Conservation (phyloP, 345 rosid species). For the Camelina laxa region DNA sequence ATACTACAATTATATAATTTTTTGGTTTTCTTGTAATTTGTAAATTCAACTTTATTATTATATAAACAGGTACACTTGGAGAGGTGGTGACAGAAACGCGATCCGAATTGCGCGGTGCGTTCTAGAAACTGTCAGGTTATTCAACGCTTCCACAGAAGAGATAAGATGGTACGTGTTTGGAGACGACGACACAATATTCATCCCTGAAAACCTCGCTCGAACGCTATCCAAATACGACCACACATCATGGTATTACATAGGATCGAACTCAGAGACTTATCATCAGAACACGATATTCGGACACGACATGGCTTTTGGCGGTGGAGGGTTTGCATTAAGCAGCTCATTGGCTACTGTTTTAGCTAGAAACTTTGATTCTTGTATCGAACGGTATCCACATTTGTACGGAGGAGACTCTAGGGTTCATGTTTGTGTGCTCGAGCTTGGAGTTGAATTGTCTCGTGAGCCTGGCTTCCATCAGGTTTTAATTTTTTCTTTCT, state of each 20-base stretch:
- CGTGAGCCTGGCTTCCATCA: conserved; percentile 94
- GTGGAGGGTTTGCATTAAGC: conserved; percentile 86
- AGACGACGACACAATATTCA: conserved; percentile 78
- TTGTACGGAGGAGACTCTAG: conserved; percentile 85
- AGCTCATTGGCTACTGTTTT: conserved; percentile 71
- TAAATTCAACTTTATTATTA: neutral
- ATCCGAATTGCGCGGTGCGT: conserved; percentile 77
- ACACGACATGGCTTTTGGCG: conserved; percentile 75
- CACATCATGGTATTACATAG: conserved; percentile 74
- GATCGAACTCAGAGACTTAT: conserved; percentile 69
- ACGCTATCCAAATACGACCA: conserved; percentile 86
- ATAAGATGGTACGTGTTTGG: conserved; percentile 87
- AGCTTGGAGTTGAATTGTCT: conserved; percentile 76
- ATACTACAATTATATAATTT: neutral
- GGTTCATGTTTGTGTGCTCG: conserved; percentile 70
- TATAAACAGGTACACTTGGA: conserved; percentile 50
- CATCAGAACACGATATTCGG: conserved; percentile 65
- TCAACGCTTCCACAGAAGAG: conserved; percentile 43
- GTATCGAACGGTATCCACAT: conserved; percentile 81
- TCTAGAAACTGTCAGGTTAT: conserved; percentile 52
- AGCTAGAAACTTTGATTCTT: conserved; percentile 73
- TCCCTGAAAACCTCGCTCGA: conserved; percentile 68
- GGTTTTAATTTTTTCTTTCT: conserved; percentile 46
- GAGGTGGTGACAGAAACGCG: conserved; percentile 67
- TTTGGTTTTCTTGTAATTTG: no score